phyloP scores from a whole-genome alignment of 2,329 filamentous ascomycete species.

The Pseudogymnoascus sp. region DNA sequence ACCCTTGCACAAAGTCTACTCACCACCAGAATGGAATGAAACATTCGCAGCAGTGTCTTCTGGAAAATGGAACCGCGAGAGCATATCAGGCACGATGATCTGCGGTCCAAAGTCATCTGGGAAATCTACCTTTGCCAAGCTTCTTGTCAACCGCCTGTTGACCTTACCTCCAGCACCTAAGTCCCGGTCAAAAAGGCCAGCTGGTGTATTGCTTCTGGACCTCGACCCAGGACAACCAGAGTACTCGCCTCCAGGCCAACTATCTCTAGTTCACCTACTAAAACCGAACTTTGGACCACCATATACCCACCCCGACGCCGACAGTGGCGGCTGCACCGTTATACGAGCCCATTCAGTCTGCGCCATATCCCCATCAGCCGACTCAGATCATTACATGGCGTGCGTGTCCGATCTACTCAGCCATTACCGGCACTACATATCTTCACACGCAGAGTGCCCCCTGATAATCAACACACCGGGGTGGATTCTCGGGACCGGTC shows the following conservation, averaged over 20 bases:
- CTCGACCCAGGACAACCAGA: conserved; percentile 72
- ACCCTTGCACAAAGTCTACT: conserved; percentile 45
- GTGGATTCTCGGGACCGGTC: conserved; percentile 62
- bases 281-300: conserved; percentile 56
- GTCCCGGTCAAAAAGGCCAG: conserved; percentile 14
- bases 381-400: conserved; percentile 56
- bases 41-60: conserved; percentile 18
- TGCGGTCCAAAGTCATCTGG: conserved; percentile 65
- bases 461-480: conserved; percentile 67
- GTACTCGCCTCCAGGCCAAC: conserved; percentile 58
- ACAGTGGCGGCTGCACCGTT: conserved; percentile 29
- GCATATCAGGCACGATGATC: conserved; percentile 41
- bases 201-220: conserved; percentile 49
- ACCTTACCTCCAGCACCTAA: conserved; percentile 19
- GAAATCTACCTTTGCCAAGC: conserved; percentile 64
- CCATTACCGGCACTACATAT: conserved; percentile 41
- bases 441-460: conserved; percentile 37
- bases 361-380: conserved; percentile 53
- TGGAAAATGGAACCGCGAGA: conserved; percentile 35
- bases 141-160: conserved; percentile 58
- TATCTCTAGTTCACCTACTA: conserved; percentile 56
- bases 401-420: conserved; percentile 55
- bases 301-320: conserved; percentile 50
- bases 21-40: conserved; percentile 52
- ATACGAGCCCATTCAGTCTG: conserved; percentile 59